Percentiles rank a stretch among this genome's conserved stretches.
These are phyloP conservation scores for Phalaenopsis hybrid DNA, from an alignment of 116 monocot species.

Conservation along the genomic window DNA sequence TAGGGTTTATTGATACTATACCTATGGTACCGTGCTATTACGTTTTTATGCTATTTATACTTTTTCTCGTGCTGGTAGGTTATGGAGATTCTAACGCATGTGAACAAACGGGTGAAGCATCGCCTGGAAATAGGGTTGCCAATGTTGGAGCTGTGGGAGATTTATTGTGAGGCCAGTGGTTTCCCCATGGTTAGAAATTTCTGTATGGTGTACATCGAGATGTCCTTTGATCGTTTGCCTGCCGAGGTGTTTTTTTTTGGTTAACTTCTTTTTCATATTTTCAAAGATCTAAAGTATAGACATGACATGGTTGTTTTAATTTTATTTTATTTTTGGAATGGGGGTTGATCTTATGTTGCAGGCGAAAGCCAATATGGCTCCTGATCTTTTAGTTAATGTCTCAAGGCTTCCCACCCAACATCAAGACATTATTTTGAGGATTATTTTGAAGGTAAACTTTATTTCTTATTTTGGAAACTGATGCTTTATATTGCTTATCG, in stretches of 20 bases:
- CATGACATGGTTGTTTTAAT: conserved; percentile 3
- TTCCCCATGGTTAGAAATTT: conserved; percentile 82
- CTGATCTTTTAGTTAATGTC: conserved; percentile 59
- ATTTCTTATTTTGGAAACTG: neutral
- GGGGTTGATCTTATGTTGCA: conserved; percentile 13
- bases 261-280: neutral
- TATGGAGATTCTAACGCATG: conserved; percentile 85
- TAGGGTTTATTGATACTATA: neutral
- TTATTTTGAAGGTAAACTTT: conserved; percentile 55
- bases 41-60: neutral
- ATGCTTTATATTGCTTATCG: neutral
- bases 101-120: conserved; percentile 94
- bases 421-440: conserved; percentile 87
- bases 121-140: conserved; percentile 68
- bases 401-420: conserved; percentile 60
- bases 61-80: conserved; percentile 35
- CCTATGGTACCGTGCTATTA: neutral
- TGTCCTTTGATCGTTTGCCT: conserved; percentile 82
- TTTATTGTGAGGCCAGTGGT: conserved; percentile 52
- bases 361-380: conserved; percentile 68
- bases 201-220: conserved; percentile 90
- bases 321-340: neutral
- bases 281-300: neutral
- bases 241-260: conserved; percentile 39
- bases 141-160: conserved; percentile 63